Conservation (phyloP, 345 rosid species). For the Dimocarpus longan region DNA sequence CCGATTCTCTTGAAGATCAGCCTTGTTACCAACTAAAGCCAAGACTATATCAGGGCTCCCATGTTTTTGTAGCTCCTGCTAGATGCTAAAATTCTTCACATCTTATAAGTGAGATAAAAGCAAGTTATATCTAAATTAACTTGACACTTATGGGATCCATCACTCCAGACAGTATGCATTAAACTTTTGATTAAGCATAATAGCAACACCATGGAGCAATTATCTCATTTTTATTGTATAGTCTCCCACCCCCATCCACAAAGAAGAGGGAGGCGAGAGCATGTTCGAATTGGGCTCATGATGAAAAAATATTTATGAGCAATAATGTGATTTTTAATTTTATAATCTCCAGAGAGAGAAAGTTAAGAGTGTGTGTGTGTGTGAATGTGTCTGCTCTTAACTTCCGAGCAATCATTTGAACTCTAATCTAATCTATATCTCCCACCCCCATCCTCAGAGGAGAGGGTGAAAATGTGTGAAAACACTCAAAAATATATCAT, state of each 20-base stretch:
- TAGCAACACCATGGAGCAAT: background rate
- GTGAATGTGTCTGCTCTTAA: no score
- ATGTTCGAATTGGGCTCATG: background rate
- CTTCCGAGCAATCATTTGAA: background rate
- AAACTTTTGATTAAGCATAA: background rate
- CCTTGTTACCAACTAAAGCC: conserved; percentile 99
- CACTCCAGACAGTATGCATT: background rate
- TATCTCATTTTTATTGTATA: background rate
- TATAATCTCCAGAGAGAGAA: no score
- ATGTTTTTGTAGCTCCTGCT: conserved; percentile 94
- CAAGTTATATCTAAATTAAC: conserved; percentile 1
- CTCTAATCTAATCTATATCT: background rate
- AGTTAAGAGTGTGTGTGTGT: no score
- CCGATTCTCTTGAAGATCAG: conserved; percentile 84
- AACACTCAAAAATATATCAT: background rate
- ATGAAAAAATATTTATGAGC: background rate
- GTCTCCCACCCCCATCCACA: background rate
- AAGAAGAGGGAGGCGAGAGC: background rate
- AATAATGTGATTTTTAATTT: no score
- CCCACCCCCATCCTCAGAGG: background rate
- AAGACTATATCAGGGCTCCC: conserved; percentile 94
- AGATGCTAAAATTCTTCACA: conserved; percentile 19
- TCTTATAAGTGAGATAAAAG: conserved; percentile 2
- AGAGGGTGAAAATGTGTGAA: background rate
- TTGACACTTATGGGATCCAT: background rate